Conservation (phyloP, 352 stramenopile genomes). For the Phytopythium oedochilum region DNA sequence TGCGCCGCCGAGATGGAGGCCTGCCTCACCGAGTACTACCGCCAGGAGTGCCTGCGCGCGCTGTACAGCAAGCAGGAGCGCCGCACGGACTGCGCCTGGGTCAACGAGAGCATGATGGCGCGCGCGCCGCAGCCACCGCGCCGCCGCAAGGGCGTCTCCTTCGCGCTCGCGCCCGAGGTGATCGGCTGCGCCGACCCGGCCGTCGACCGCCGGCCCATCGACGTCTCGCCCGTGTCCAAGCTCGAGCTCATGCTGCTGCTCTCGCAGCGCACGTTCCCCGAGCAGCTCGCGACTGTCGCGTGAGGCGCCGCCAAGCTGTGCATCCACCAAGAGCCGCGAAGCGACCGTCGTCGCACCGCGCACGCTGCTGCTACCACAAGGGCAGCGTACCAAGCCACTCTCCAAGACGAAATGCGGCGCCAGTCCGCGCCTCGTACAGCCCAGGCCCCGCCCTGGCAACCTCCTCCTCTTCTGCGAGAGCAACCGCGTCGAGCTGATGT, state of each 20-base stretch:
- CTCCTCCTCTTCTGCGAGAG: neutral
- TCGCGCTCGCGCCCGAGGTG: conserved; percentile 53
- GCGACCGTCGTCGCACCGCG: neutral
- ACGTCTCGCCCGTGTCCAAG: conserved; percentile 72
- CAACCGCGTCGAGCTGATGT: conserved; percentile 1
- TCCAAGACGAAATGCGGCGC: neutral
- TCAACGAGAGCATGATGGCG: conserved; percentile 46
- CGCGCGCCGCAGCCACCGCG: conserved; percentile 17
- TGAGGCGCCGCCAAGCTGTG: too few species aligned
- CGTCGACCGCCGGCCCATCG: conserved; percentile 71
- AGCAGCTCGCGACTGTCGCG: conserved; percentile 1
- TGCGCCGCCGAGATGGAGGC: conserved; percentile 65
- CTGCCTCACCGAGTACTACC: conserved; percentile 79
- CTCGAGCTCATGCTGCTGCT: conserved; percentile 70
- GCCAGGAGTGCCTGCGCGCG: conserved; percentile 70
- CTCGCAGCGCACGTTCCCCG: conserved; percentile 68
- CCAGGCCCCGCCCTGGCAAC: neutral
- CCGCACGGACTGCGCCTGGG: conserved; percentile 35
- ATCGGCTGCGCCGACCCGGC: conserved; percentile 64
- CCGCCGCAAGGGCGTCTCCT: conserved; percentile 62
- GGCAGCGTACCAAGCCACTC: neutral
- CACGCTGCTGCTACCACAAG: neutral
- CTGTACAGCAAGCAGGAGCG: conserved; percentile 65
- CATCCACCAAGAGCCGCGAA: neutral
- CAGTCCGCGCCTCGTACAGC: neutral